These are phyloP conservation scores for Epichloe scottii DNA, from an alignment of 2,329 filamentous ascomycete species.

Conservation along the genomic window DNA sequence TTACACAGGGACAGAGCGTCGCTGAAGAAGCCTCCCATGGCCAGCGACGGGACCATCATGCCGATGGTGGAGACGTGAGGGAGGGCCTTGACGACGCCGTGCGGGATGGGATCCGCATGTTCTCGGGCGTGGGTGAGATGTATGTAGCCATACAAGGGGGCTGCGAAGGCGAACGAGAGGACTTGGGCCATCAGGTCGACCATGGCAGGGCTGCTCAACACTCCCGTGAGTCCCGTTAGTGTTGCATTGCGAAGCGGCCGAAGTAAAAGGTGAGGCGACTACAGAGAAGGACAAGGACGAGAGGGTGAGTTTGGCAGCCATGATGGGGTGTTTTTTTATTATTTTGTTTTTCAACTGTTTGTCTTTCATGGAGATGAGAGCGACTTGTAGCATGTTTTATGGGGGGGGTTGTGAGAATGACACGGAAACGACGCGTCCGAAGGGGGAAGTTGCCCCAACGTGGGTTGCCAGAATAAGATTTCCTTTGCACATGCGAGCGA, in stretches of 20 bases:
- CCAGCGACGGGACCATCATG: conserved; percentile 7
- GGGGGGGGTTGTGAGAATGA: too few relatives aligned
- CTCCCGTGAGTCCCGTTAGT: too few relatives aligned
- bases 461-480: too few relatives aligned
- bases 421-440: too few relatives aligned
- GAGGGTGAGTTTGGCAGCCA: conserved; percentile 8
- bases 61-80: conserved; percentile 8
- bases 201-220: conserved; percentile 4
- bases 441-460: too few relatives aligned
- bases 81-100: conserved; percentile 7
- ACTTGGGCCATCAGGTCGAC: conserved; percentile 9
- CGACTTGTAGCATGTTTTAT: too few relatives aligned
- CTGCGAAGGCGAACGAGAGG: conserved; percentile 11
- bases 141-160: conserved; percentile 9
- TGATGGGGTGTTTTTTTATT: background rate
- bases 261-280: background rate
- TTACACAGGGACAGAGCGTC: too few relatives aligned
- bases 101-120: conserved; percentile 10
- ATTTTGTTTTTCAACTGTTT: background rate
- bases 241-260: too few relatives aligned
- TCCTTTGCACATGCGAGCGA: too few relatives aligned
- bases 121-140: conserved; percentile 7
- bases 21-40: conserved; percentile 1
- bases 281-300: conserved; percentile 8
- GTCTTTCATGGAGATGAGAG: background rate